Conservation (phyloP, 257 asterid genomes). For the Jaltomata sinuosa region DNA sequence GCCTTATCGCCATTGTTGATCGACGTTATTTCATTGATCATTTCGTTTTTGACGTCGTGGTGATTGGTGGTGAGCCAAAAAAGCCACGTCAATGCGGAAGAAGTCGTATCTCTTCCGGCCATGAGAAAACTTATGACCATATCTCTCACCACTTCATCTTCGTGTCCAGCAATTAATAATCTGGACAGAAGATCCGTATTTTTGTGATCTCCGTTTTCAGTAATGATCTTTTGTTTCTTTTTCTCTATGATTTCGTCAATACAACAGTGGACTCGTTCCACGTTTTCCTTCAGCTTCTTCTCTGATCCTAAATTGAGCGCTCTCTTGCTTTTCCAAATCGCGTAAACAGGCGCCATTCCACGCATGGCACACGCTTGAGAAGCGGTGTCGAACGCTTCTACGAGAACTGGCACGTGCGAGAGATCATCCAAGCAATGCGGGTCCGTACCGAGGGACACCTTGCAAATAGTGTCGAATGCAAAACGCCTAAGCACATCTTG, state of each 20-base stretch:
- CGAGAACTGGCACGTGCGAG: constrained; percentile 24
- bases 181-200: background rate
- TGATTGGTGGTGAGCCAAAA: background rate
- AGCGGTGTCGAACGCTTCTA: constrained; percentile 48
- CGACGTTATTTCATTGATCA: background rate
- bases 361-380: constrained; percentile 43
- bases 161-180: background rate
- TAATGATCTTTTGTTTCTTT: background rate
- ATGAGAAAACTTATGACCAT: constrained; percentile 15
- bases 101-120: background rate
- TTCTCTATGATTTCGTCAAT: background rate
- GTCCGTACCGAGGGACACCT: constrained; percentile 3
- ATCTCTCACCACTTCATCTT: constrained; percentile 6
- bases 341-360: constrained; percentile 33
- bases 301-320: constrained; percentile 44
- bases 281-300: constrained; percentile 42
- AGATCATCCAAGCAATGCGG: constrained; percentile 13
- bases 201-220: background rate
- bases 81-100: background rate
- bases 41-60: background rate
- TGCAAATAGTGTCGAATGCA: constrained; percentile 14
- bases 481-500: constrained; percentile 14
- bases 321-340: constrained; percentile 50
- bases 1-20: background rate
- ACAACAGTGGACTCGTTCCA: constrained; percentile 21